Evolutionary conservation across 352 stramenopile species (phyloP).

Genomic region (Hyaloperonospora brassicae): DNA sequence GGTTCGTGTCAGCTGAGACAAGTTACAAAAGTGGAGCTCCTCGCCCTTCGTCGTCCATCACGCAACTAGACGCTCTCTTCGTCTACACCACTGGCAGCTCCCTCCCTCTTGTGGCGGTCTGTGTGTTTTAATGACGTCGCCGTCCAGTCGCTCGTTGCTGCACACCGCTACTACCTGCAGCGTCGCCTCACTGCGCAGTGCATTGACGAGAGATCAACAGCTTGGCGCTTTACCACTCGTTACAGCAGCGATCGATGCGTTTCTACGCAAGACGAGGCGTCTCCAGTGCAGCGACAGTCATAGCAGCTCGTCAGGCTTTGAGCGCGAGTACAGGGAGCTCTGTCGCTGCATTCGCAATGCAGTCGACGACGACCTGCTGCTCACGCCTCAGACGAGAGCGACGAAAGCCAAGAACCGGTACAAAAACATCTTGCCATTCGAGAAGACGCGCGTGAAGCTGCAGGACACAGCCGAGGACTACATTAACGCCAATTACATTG

Average conservation of each 20-base stretch:
- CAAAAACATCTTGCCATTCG: constrained; percentile 64
- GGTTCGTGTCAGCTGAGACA: constrained; percentile 1
- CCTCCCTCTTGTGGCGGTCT: constrained; percentile 1
- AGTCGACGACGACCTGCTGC: constrained; percentile 39
- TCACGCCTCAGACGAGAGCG: constrained; percentile 57
- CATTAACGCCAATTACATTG: constrained; percentile 68
- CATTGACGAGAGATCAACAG: constrained; percentile 3
- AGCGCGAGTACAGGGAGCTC: constrained; percentile 60
- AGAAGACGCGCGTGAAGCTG: constrained; percentile 60
- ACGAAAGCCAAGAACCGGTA: constrained; percentile 76
- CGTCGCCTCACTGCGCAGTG: constrained; percentile 12
- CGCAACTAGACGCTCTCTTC: background rate
- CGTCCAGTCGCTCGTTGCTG: background rate
- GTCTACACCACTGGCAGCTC: background rate
- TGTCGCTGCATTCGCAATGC: constrained; percentile 51
- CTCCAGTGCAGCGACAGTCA: constrained; percentile 26
- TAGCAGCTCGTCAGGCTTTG: constrained; percentile 33
- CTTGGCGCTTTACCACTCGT: background rate
- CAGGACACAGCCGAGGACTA: constrained; percentile 36
- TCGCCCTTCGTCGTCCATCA: background rate
- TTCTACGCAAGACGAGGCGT: constrained; percentile 28
- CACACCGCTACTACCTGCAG: background rate
- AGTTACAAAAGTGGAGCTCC: background rate
- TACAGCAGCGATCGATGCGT: constrained; percentile 14
- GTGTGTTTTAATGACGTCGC: constrained; percentile 13